These are phyloP conservation scores for Aspergillus ellipticus DNA, from an alignment of 495 filamentous ascomycete genomes.

Conservation along the genomic window DNA sequence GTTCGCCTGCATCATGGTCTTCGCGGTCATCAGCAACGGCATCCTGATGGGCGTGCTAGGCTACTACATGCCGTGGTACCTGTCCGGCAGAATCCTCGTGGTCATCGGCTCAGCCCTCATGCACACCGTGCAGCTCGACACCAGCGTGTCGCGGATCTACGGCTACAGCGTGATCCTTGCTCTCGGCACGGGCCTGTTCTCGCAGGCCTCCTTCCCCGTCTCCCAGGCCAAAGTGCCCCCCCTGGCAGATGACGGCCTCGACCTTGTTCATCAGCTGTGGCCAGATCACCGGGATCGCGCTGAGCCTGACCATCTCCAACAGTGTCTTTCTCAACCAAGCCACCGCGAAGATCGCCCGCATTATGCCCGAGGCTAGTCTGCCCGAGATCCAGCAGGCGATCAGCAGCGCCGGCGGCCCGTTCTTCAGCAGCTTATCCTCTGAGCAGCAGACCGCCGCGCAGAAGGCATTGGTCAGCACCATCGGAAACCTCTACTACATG, in stretches of 20 bases:
- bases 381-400: not conserved
- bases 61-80: conserved; percentile 2
- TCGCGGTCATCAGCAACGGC: conserved; percentile 1
- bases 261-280: conserved; percentile 4
- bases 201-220: not conserved
- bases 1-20: conserved; percentile 49
- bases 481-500: not conserved
- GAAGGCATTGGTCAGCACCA: not conserved
- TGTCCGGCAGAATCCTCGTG: not conserved
- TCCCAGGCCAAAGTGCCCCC: not conserved
- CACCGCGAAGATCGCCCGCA: not conserved
- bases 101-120: not conserved
- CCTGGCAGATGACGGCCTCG: not conserved
- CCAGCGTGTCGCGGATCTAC: not conserved
- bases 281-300: not conserved
- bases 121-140: not conserved
- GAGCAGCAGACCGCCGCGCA: not conserved
- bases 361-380: not conserved
- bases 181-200: not conserved
- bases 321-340: not conserved
- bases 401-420: not conserved
- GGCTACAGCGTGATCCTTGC: not conserved
- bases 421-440: not conserved
- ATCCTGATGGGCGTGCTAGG: not conserved
- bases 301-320: not conserved